Evolutionary conservation across 352 stramenopile species (phyloP).

Genomic region (Globisporangium perplexum): DNA sequence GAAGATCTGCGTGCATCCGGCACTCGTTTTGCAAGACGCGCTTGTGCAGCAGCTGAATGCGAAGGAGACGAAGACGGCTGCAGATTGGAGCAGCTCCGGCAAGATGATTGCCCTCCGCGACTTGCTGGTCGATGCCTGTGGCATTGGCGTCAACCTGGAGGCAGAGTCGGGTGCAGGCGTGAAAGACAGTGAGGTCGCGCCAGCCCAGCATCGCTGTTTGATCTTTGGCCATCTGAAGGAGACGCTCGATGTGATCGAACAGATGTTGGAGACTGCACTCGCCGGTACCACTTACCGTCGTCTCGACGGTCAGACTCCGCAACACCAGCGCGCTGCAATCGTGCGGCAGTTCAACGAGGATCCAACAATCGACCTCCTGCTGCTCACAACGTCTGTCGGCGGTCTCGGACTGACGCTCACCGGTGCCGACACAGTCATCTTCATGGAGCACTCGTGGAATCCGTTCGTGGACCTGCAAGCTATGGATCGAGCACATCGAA

Average conservation of each 20-base stretch:
- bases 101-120: slow-evolving; percentile 88
- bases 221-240: slow-evolving; percentile 94
- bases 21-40: slow-evolving; percentile 56
- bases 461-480: slow-evolving; percentile 94
- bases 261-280: slow-evolving; percentile 75
- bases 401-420: slow-evolving; percentile 96
- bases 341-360: slow-evolving; percentile 93
- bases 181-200: slow-evolving; percentile 8
- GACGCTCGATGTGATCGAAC: slow-evolving; percentile 92
- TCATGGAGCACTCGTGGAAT: slow-evolving; percentile 98
- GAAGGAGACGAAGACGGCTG: slow-evolving; percentile 22
- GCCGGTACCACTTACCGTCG: slow-evolving; percentile 76
- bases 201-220: slow-evolving; percentile 87
- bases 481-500: slow-evolving; percentile 82
- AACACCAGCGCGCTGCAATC: slow-evolving; percentile 61
- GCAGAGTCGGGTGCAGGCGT: slow-evolving; percentile 4
- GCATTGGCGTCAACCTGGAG: slow-evolving; percentile 19
- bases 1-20: slow-evolving; percentile 94
- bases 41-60: slow-evolving; percentile 16
- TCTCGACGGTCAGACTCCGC: slow-evolving; percentile 89
- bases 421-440: slow-evolving; percentile 95
- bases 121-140: slow-evolving; percentile 68
- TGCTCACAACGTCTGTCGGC: slow-evolving; percentile 95
- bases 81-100: slow-evolving; percentile 79
- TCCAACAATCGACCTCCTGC: slow-evolving; percentile 88